Base-by-base conservation (phyloP, 805 yeast genomes). In the Blastobotrys robertii region DNA sequence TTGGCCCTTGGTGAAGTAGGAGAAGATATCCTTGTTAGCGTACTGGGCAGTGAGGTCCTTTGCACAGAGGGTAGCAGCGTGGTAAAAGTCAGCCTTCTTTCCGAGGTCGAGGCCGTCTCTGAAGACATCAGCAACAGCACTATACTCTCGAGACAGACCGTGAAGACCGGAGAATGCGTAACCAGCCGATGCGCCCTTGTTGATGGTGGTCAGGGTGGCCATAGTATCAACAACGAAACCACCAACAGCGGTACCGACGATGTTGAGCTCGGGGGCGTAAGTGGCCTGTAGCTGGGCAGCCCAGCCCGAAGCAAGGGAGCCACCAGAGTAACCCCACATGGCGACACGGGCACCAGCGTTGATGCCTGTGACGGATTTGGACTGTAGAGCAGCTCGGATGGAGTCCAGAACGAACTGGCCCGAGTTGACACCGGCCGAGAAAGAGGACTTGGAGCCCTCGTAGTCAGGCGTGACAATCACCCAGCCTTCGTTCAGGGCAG, bases 321-420 rank as follows among this genome's bases (percentile, higher is more conserved):
- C 71, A 49, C 81, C 86, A 44, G 76, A 76, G 55, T 79, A 79
- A 8, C 94, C 71, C 90, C 94, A 92, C 32, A 85, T 84, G 11
- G 94, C 95, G 53, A 84, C 84, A 33, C 22, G 31, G 13, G 47
- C 42, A 28, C 48, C 46, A 12, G 29, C 11, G 14, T 41, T 32
- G 16, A 68, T 70, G 51, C 74, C 76, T 13, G 50, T 45, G 36
- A 41, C 16, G 34, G 39, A 30, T 22, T 30, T 33, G 16, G 51
- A 42, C 25, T 38, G 34, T 36, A 51, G 46, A 30, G 38, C 51
- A 2, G 59, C 61, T 10, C 52, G 41, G n/a, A 57, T 33, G 3
- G 58, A 55, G 42, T 57, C 59, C n/a, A 56, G 45, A 13, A 50
- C 49, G 10, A 53, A 50, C 8, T 50, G 45, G 16, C 62, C 62